phyloP scores from a whole-genome alignment of 1,139 yeast genomes.

The Taphrina flavorubra region DNA sequence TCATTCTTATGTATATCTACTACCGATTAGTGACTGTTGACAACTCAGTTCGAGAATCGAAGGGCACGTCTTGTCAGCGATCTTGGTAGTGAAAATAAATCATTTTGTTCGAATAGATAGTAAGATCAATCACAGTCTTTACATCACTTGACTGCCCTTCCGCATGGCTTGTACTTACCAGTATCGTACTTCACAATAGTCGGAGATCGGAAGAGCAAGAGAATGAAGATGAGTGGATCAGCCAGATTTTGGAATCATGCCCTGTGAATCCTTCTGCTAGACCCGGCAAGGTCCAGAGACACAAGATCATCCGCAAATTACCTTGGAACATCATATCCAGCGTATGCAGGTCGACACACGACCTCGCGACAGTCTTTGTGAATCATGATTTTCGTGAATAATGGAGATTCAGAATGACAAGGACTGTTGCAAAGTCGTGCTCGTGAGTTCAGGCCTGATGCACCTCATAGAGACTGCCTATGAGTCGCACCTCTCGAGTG shows the following conservation, averaged over 20 bases:
- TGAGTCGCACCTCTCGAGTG: no score
- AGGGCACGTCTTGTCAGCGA: slow-evolving; percentile 32
- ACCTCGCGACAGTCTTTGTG: no score
- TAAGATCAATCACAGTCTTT: slow-evolving; percentile 38
- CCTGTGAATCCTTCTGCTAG: slow-evolving; percentile 24
- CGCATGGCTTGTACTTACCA: not conserved
- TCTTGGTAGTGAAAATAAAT: slow-evolving; percentile 39
- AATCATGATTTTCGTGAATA: no score
- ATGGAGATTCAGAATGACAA: no score
- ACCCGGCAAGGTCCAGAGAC: slow-evolving; percentile 36
- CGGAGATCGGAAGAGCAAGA: not conserved
- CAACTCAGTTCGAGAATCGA: not conserved
- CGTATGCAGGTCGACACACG: not conserved
- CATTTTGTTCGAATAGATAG: slow-evolving; percentile 40
- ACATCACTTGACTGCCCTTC: slow-evolving; percentile 21
- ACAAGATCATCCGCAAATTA: slow-evolving; percentile 40
- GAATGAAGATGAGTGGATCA: slow-evolving; percentile 20
- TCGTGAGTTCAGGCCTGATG: no score
- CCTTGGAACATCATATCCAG: slow-evolving; percentile 40
- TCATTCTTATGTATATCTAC: not conserved
- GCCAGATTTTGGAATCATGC: slow-evolving; percentile 35
- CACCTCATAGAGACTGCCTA: no score
- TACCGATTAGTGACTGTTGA: not conserved
- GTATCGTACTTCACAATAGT: no score
- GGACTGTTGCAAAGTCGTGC: no score